Percentiles rank a stretch among this genome's conserved stretches.
These are phyloP conservation scores for Albophoma yamanashiensis DNA, from an alignment of 2,329 filamentous ascomycete species.

Conservation along the genomic window DNA sequence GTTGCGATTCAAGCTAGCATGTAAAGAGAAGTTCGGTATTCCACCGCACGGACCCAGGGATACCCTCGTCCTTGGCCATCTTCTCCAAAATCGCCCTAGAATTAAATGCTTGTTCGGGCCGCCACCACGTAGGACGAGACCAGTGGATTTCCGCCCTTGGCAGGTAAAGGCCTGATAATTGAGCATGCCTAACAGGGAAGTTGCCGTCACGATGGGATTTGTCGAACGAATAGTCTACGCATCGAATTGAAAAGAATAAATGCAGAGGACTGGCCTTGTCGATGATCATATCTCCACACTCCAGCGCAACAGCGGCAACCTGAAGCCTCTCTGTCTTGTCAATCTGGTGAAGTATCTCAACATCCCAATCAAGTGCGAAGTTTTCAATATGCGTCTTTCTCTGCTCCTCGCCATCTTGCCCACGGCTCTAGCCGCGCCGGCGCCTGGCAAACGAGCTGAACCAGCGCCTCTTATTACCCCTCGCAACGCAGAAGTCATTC, in stretches of 20 bases:
- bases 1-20: not conserved
- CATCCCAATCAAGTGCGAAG: not conserved
- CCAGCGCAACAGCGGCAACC: not conserved
- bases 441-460: slow-evolving; percentile 4
- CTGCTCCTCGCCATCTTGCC: slow-evolving; percentile 6
- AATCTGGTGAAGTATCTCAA: not conserved
- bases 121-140: not conserved
- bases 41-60: not conserved
- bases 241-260: not conserved
- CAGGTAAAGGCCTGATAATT: not conserved
- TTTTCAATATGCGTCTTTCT: slow-evolving; percentile 6
- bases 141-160: not conserved
- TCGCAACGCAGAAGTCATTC: slow-evolving; percentile 6
- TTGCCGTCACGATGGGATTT: not conserved
- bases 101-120: not conserved
- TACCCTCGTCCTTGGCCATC: not conserved
- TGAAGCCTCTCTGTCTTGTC: not conserved
- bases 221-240: not conserved
- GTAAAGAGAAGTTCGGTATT: not conserved
- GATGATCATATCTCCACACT: not conserved
- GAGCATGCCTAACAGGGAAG: not conserved
- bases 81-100: not conserved
- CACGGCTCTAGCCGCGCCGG: slow-evolving; percentile 5
- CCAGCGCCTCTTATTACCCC: slow-evolving; percentile 10
- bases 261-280: not conserved